Evolutionary conservation across 371 early-diverging fungal genomes (phyloP).

Genomic region (Massospora cicadina): DNA sequence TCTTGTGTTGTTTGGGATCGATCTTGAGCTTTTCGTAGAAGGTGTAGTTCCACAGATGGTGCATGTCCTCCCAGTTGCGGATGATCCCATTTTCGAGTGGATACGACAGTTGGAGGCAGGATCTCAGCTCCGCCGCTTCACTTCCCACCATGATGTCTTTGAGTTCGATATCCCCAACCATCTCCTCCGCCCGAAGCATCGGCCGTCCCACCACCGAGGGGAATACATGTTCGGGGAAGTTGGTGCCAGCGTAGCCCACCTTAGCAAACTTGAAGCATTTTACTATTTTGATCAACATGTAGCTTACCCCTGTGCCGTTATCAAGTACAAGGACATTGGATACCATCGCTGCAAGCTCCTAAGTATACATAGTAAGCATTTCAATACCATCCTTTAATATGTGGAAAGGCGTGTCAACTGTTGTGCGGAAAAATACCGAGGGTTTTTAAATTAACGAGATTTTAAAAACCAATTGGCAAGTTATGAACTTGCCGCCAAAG

Average conservation of each 20-base stretch:
- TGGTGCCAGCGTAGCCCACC: constrained; percentile 87
- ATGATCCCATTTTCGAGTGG: constrained; percentile 98
- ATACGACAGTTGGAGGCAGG: constrained; percentile 84
- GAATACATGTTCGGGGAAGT: constrained; percentile 90
- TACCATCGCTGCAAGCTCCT: too few relatives aligned
- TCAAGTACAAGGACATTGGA: constrained; percentile 79
- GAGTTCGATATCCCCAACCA: constrained; percentile 47
- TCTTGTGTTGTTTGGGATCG: constrained; percentile 72
- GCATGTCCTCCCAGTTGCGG: constrained; percentile 95
- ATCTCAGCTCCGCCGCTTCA: constrained; percentile 78
- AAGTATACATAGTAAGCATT: too few relatives aligned
- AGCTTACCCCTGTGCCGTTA: constrained; percentile 87
- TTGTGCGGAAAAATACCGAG: too few relatives aligned
- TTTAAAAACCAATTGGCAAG: too few relatives aligned
- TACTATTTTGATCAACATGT: background rate
- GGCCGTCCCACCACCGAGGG: constrained; percentile 94
- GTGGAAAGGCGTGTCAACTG: too few relatives aligned
- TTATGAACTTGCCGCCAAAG: too few relatives aligned
- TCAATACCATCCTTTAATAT: too few relatives aligned
- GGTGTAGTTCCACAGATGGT: constrained; percentile 93
- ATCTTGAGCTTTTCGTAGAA: constrained; percentile 79
- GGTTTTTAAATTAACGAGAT: too few relatives aligned
- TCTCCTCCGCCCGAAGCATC: constrained; percentile 89
- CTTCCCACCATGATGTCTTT: constrained; percentile 96
- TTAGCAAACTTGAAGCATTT: constrained; percentile 67